Percentiles rank a stretch among this genome's conserved stretches.
phyloP scores from a whole-genome alignment of 2,329 filamentous ascomycete genomes.

The Leptographium flavum region DNA sequence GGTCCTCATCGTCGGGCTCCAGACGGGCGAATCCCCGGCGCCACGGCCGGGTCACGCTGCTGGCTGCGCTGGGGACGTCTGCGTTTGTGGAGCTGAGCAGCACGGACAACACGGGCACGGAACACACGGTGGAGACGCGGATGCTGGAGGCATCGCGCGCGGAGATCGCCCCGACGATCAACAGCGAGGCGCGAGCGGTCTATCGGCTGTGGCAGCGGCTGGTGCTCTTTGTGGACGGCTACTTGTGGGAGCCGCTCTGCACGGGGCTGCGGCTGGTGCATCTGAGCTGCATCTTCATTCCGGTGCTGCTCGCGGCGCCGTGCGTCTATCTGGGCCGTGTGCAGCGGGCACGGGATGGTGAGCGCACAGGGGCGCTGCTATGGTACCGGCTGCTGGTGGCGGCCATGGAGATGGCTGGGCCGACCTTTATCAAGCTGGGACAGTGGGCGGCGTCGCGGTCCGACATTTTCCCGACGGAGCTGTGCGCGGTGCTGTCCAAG shows the following conservation, averaged over 20 bases:
- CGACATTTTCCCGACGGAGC: constrained; percentile 86
- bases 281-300: constrained; percentile 76
- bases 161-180: constrained; percentile 59
- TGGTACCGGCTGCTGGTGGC: constrained; percentile 85
- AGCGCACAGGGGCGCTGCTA: constrained; percentile 73
- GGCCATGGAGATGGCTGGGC: constrained; percentile 84
- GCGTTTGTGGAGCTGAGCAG: constrained; percentile 45
- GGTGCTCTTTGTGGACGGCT: constrained; percentile 54
- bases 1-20: background rate
- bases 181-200: constrained; percentile 45
- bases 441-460: constrained; percentile 97
- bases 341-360: constrained; percentile 50
- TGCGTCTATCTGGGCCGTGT: constrained; percentile 64
- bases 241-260: constrained; percentile 71
- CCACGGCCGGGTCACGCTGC: constrained; percentile 12
- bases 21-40: no score
- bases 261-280: constrained; percentile 83
- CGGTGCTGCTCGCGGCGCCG: constrained; percentile 70
- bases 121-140: constrained; percentile 64
- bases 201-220: constrained; percentile 42
- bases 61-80: constrained; percentile 33
- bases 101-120: constrained; percentile 31
- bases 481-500: constrained; percentile 88
- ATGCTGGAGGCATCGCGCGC: constrained; percentile 74
- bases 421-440: constrained; percentile 96